Conservation (phyloP, 2,329 filamentous ascomycete genomes). For the Venturiaceae sp. region DNA sequence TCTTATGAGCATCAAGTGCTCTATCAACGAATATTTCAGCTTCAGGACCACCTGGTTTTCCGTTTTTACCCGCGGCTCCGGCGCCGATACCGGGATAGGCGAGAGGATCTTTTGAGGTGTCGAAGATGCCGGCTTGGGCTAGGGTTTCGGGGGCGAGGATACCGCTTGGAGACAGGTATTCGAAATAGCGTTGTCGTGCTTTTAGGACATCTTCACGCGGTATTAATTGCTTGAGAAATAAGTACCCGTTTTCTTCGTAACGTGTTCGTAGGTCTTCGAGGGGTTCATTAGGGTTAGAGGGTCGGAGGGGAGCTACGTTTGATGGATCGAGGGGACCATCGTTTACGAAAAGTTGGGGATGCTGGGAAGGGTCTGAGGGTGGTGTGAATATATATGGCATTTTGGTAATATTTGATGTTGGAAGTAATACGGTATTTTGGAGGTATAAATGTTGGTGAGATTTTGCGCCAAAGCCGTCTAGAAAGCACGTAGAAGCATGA, state of each 20-base stretch:
- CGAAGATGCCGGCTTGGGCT: conserved; percentile 45
- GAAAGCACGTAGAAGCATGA: no score
- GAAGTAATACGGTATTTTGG: no score
- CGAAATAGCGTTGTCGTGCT: conserved; percentile 44
- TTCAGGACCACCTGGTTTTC: conserved; percentile 33
- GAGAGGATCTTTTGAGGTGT: conserved; percentile 28
- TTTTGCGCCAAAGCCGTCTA: no score
- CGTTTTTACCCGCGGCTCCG: conserved; percentile 35
- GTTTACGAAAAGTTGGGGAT: conserved; percentile 33
- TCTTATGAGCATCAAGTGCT: conserved; percentile 42
- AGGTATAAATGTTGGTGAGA: no score
- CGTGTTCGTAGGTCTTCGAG: conserved; percentile 38
- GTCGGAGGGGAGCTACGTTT: conserved; percentile 32
- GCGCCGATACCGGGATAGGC: conserved; percentile 46
- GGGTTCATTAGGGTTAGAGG: conserved; percentile 34
- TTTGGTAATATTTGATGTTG: no score
- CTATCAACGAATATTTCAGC: conserved; percentile 35
- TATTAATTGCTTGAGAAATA: conserved; percentile 46
- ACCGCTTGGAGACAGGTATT: conserved; percentile 42
- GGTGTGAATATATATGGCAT: no score
- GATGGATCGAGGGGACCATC: conserved; percentile 37
- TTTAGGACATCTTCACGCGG: conserved; percentile 43
- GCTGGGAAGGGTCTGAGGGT: no score
- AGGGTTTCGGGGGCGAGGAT: conserved; percentile 46
- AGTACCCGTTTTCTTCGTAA: conserved; percentile 42